Conservation (phyloP, 2,329 filamentous ascomycete species). For the Hymenoscyphus linearis region DNA sequence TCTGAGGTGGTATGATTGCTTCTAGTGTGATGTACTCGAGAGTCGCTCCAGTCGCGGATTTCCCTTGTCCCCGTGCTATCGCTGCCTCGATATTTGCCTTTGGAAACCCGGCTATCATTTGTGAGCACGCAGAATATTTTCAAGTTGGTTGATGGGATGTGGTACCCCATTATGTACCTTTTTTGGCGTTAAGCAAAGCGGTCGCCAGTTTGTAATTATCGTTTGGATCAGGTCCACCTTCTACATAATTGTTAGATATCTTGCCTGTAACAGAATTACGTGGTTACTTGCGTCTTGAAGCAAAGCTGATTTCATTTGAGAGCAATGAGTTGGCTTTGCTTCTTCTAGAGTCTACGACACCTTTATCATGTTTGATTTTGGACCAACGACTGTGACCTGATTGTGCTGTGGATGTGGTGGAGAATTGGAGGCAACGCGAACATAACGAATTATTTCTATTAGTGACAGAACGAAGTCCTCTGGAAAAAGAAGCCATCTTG, state of each 20-base stretch:
- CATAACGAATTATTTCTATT: constrained; percentile 18
- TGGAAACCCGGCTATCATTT: constrained; percentile 60
- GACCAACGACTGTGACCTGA: constrained; percentile 92
- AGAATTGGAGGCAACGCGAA: constrained; percentile 34
- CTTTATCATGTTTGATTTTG: constrained; percentile 94
- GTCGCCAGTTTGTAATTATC: constrained; percentile 72
- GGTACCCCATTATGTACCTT: constrained; percentile 43
- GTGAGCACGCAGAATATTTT: constrained; percentile 18
- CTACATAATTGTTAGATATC: constrained; percentile 37
- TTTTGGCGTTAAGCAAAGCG: constrained; percentile 72
- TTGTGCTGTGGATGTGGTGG: constrained; percentile 38
- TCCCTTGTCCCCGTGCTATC: constrained; percentile 82
- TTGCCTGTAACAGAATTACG: constrained; percentile 15
- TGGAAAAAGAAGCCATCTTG: constrained; percentile 28
- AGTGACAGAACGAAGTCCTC: constrained; percentile 20
- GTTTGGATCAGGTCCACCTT: constrained; percentile 69
- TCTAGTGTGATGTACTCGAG: constrained; percentile 79
- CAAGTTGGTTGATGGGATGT: background rate
- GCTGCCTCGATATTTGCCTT: constrained; percentile 81
- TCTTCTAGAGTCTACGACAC: constrained; percentile 75
- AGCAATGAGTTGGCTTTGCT: constrained; percentile 64
- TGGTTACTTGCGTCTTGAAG: constrained; percentile 60
- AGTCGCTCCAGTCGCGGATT: constrained; percentile 65
- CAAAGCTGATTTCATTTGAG: constrained; percentile 66
- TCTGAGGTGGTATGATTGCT: constrained; percentile 68